Conservation (phyloP, 2,329 filamentous ascomycete genomes). For the Pyricularia sp. region DNA sequence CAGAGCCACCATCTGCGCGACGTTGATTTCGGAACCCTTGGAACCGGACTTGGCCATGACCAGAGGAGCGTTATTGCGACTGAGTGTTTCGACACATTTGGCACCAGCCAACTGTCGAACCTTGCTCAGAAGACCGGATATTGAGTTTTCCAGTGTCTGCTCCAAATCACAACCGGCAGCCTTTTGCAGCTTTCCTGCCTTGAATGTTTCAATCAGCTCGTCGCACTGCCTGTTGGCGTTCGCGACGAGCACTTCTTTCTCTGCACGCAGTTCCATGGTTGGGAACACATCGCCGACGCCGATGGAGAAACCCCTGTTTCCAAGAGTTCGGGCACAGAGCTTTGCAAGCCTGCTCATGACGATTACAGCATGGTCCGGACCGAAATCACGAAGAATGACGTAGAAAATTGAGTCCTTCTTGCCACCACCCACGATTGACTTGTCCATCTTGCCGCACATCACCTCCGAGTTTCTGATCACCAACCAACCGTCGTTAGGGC, state of each 20-base stretch:
- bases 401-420: conserved; percentile 99
- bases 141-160: conserved; percentile 79
- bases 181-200: conserved; percentile 72
- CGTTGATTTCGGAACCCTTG: conserved; percentile 95
- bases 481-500: conserved; percentile 81
- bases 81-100: conserved; percentile 82
- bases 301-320: conserved; percentile 90
- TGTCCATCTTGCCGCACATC: conserved; percentile 97
- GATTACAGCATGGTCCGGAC: conserved; percentile 75
- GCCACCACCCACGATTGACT: conserved; percentile 89
- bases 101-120: conserved; percentile 87
- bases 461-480: conserved; percentile 94
- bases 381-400: conserved; percentile 90
- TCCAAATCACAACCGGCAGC: conserved; percentile 85
- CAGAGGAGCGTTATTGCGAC: conserved; percentile 82
- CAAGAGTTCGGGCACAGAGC: conserved; percentile 78
- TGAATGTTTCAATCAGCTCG: conserved; percentile 72
- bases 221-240: conserved; percentile 75
- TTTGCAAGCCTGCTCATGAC: conserved; percentile 94
- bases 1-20: conserved; percentile 96
- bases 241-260: conserved; percentile 69
- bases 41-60: conserved; percentile 97
- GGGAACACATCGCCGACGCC: conserved; percentile 93
- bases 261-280: conserved; percentile 55
- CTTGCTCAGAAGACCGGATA: conserved; percentile 85